A percentile compares a stretch with the other conserved stretches of the same genome.
These are phyloP conservation scores for Tirmania nivea DNA, from an alignment of 495 filamentous ascomycete genomes.

Conservation along the genomic window DNA sequence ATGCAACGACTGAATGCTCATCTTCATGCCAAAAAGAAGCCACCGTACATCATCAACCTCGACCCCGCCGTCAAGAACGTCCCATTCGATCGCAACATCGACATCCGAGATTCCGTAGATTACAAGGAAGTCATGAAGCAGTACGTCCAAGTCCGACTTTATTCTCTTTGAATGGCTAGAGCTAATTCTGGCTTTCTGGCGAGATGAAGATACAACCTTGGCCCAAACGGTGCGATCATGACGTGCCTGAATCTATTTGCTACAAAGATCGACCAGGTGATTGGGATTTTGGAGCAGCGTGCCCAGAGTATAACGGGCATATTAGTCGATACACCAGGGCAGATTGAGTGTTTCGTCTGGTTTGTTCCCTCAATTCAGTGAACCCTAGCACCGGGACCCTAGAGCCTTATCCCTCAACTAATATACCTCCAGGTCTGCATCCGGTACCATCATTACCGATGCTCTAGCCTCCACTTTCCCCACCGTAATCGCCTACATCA, in stretches of 20 bases:
- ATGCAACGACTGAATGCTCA: conserved; percentile 93
- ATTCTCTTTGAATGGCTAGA: neutral
- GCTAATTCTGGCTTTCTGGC: neutral
- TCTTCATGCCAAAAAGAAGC: conserved; percentile 48
- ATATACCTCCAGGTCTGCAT: conserved; percentile 33
- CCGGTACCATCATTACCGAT: conserved; percentile 78
- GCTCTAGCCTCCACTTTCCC: conserved; percentile 82
- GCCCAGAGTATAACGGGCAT: conserved; percentile 55
- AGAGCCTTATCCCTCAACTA: neutral
- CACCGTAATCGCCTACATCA: conserved; percentile 89
- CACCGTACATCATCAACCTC: conserved; percentile 89
- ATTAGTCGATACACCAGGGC: conserved; percentile 83
- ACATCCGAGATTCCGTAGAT: conserved; percentile 95
- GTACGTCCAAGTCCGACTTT: neutral
- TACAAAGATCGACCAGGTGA: conserved; percentile 91
- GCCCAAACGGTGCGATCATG: conserved; percentile 93
- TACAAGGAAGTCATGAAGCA: conserved; percentile 99
- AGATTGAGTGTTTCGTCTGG: conserved; percentile 98
- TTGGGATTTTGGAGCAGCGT: conserved; percentile 73
- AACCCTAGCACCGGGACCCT: no score
- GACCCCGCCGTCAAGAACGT: conserved; percentile 84
- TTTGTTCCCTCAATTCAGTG: neutral
- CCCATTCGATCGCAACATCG: conserved; percentile 98
- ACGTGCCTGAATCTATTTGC: conserved; percentile 91
- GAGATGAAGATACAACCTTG: conserved; percentile 50